Base-by-base conservation (phyloP, 1,284 basidiomycete species). In the Wolfiporia cocos region DNA sequence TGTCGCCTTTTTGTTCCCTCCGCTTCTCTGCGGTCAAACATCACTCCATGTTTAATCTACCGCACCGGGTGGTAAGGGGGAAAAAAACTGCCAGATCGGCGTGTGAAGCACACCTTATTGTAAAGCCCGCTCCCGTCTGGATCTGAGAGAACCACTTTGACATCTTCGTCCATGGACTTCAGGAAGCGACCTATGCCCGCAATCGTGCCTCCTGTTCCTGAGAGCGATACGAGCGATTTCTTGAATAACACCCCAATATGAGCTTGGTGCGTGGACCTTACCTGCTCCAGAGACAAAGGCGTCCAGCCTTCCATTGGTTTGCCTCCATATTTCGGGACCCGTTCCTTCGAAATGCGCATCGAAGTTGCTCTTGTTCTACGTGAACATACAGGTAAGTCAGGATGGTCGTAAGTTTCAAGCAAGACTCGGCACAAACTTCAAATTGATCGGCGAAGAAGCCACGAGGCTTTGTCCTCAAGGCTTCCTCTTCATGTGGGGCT, bases 271-370 rank as follows among this genome's bases (percentile, higher is more conserved):
- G n/a, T n/a, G n/a, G n/a, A n/a, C n/a, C 59, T 38, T 45, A 75
- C 92, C 92, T 46, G 94, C 93, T 1, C 96, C 96, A n/a, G 86
- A 82, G 21, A 99, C 86, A 57, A 98, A 98, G 2, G 87, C 92
- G 55, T 89, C 76, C 1, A 97, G 53, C 18, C 69, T 66, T 1
- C 93, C 93, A 50, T 81, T 85, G 0, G 91, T 93, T 59, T 99
- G 96, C 38, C 84, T 73, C 84, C 93, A 92, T 30, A 99, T 92
- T 66, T 99, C 96, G 0, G 93, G 93, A 0, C 92, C 96, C 0
- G 95, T 99, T 1, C 90, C 88, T 28, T 80, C 66, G 54, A 80
- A 92, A 61, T 99, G 96, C 0, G 95, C 93, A 47, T 84, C 73
- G 59, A 84, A 92, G 58, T 99, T 98, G 56, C 87, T 90, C 48